phyloP scores from a whole-genome alignment of 2,329 filamentous ascomycete species.

The Magnaporthales sp. region DNA sequence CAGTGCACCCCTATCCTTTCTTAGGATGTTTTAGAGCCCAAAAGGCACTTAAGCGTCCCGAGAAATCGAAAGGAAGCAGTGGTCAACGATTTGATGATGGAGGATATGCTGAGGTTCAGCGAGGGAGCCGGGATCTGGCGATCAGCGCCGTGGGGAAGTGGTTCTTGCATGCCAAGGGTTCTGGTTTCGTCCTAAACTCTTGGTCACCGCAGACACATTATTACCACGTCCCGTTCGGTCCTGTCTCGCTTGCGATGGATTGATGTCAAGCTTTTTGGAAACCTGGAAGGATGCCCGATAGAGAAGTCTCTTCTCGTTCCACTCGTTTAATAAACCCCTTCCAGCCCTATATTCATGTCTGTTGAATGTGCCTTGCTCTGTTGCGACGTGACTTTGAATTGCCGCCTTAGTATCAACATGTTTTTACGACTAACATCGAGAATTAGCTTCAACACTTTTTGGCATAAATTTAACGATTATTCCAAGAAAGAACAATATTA shows the following conservation, averaged over 20 bases:
- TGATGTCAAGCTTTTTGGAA: neutral
- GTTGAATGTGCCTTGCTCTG: neutral
- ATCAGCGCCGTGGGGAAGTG: neutral
- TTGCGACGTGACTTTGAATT: too few relatives aligned
- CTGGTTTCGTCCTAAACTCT: neutral
- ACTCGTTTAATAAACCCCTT: conserved; percentile 1
- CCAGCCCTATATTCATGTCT: neutral
- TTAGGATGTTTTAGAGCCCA: too few relatives aligned
- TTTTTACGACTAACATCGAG: too few relatives aligned
- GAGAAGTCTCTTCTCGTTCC: conserved; percentile 1
- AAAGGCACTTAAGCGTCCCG: too few relatives aligned
- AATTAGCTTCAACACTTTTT: too few relatives aligned
- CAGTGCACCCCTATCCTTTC: too few relatives aligned
- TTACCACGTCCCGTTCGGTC: neutral
- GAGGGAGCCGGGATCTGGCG: neutral
- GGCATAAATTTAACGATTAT: too few relatives aligned
- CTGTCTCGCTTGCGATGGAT: neutral
- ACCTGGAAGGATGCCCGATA: neutral
- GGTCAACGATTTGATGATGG: neutral
- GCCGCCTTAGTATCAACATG: too few relatives aligned
- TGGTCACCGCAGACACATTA: neutral
- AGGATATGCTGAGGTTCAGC: neutral
- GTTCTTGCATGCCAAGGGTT: neutral
- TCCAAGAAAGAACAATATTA: too few relatives aligned
- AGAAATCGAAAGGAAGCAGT: too few relatives aligned